phyloP scores from a whole-genome alignment of 2,329 filamentous ascomycete species.

The Colletotrichum navitas region DNA sequence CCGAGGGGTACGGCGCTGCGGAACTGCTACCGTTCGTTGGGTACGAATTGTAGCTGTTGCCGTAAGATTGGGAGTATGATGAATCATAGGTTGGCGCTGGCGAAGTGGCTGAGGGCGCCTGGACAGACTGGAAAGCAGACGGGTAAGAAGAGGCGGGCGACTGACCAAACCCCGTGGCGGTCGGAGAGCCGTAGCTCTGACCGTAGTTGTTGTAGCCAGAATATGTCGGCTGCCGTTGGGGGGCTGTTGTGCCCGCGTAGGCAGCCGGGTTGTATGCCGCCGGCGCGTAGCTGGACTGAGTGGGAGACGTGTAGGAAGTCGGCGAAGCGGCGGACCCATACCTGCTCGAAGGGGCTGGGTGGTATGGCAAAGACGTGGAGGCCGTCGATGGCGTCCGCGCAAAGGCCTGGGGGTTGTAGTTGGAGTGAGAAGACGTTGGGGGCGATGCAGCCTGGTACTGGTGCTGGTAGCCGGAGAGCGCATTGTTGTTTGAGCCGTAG shows the following conservation, averaged over 20 bases:
- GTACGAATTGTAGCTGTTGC: conserved; percentile 51
- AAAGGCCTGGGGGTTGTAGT: conserved; percentile 81
- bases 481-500: conserved; percentile 60
- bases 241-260: conserved; percentile 62
- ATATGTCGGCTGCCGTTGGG: conserved; percentile 66
- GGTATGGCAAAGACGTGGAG: conserved; percentile 65
- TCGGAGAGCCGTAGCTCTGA: conserved; percentile 56
- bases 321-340: conserved; percentile 55
- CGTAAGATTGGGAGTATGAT: conserved; percentile 44
- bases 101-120: conserved; percentile 47
- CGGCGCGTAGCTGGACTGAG: conserved; percentile 59
- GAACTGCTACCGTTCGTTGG: conserved; percentile 56
- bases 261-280: conserved; percentile 71
- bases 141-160: conserved; percentile 53
- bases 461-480: conserved; percentile 65
- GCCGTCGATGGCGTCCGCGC: conserved; percentile 67
- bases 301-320: conserved; percentile 54
- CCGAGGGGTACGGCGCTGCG: conserved; percentile 52
- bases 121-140: conserved; percentile 42
- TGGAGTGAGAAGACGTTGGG: conserved; percentile 59
- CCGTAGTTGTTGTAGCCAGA: conserved; percentile 61
- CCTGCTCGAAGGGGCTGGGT: conserved; percentile 56
- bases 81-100: conserved; percentile 53
- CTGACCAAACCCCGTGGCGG: conserved; percentile 53
- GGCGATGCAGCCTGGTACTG: conserved; percentile 62